A percentile compares a stretch with the other conserved stretches of the same genome.
Evolutionary conservation across 495 filamentous ascomycete genomes (phyloP).

Genomic region (Emericellopsis terricola): DNA sequence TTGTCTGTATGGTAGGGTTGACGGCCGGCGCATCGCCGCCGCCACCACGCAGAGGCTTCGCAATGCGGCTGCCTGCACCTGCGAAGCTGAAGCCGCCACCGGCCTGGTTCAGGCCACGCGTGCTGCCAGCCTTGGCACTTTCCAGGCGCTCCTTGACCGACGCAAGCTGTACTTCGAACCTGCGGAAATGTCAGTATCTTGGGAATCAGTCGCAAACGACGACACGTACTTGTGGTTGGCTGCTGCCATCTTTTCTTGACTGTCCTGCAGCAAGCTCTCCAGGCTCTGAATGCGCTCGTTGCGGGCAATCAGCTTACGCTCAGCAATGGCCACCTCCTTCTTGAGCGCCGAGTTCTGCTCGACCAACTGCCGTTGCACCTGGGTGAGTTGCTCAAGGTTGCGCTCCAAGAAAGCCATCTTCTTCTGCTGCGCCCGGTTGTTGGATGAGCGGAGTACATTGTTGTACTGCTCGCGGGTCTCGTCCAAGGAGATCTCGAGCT

Average conservation of each 20-base stretch:
- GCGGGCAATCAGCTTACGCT: constrained; percentile 86
- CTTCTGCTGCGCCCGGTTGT: constrained; percentile 97
- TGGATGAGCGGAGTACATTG: constrained; percentile 84
- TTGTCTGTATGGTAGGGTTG: constrained; percentile 31
- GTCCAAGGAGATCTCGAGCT: constrained; percentile 91
- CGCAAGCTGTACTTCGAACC: constrained; percentile 92
- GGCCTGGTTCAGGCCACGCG: constrained; percentile 54
- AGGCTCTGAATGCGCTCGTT: constrained; percentile 93
- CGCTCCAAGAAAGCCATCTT: constrained; percentile 99
- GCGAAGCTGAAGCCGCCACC: constrained; percentile 57
- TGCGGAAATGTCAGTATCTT: constrained; percentile 13
- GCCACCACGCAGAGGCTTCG: constrained; percentile 89
- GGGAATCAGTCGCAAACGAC: constrained; percentile 1
- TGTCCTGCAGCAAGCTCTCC: constrained; percentile 83
- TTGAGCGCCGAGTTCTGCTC: constrained; percentile 93
- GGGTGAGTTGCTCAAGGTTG: constrained; percentile 92
- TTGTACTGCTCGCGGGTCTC: constrained; percentile 98
- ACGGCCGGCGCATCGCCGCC: constrained; percentile 35
- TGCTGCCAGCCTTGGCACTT: constrained; percentile 78
- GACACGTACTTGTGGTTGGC: constrained; percentile 78
- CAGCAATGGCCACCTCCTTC: constrained; percentile 97
- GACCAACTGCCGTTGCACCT: constrained; percentile 91
- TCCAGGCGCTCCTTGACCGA: constrained; percentile 96
- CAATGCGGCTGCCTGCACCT: constrained; percentile 64
- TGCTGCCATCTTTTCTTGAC: constrained; percentile 88